Base-by-base conservation (phyloP, 2,329 filamentous ascomycete genomes). In the Hirsutella minnesotensis region DNA sequence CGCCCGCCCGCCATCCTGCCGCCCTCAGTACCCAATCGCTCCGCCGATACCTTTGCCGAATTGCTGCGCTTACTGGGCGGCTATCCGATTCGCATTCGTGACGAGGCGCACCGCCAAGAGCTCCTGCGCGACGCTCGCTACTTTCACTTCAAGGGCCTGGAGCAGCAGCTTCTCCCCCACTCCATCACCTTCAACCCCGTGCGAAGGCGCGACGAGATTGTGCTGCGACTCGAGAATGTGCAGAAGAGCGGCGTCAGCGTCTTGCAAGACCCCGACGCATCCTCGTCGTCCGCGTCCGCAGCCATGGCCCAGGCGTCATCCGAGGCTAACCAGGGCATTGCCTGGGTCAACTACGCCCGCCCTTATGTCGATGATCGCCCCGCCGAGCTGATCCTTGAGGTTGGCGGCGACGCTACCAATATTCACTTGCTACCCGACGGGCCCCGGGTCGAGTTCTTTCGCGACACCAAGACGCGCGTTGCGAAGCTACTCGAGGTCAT, bases 71-170 rank as follows among this genome's bases (percentile, higher is more conserved):
- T 95, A 33, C 69, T 95, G 4, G 78, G 86, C 41, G 90, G 90
- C 4, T 95, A 95, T 59, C 81, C 85, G 0, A 63, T 95, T 2
- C 70, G 81, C 19, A 86, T 95, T 46, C 74, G 79, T 42, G 74
- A 81, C 58, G 84, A 89, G 49, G 70, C 73, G 3, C 90, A 96
- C 56, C 80, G 90, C 16, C 71, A 77, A 19, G 77, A 84, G 45
- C 72, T 96, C 3, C 67, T 96, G 2, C 75, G 85, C 34, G 90
- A 96, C 60, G 92, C 86, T 48, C 80, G 86, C 41, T 96, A 95
- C 61, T 95, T 90, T 61, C 87, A 95, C 59, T 81, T 96, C 52
- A 90, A 89, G 56, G 88, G 87, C 0, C 66, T 95, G 0, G 90
- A 96, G 64, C 90, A 96, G 62, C 81, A 79, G 49, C 69, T 96